A percentile compares a stretch with the other conserved stretches of the same genome.
Conservation (phyloP, 148 eudicot species). For the Rhododendron vialii region DNA sequence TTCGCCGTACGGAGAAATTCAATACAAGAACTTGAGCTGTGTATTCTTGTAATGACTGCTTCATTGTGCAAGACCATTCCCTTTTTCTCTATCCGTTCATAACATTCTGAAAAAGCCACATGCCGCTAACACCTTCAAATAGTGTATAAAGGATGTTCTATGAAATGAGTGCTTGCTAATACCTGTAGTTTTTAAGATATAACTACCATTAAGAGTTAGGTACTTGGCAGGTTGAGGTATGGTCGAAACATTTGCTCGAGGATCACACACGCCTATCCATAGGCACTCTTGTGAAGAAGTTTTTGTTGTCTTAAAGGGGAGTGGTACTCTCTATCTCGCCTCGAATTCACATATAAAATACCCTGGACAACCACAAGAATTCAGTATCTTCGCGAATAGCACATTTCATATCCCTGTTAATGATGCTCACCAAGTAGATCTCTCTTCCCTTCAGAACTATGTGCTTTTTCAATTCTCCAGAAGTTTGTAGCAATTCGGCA, state of each 20-base stretch:
- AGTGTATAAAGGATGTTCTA: too few relatives aligned
- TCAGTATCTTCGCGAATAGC: conserved; percentile 59
- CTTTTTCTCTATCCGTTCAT: too few relatives aligned
- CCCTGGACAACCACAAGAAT: conserved; percentile 72
- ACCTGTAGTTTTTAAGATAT: not conserved
- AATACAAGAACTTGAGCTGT: not conserved
- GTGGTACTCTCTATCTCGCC: conserved; percentile 73
- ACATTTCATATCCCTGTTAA: conserved; percentile 74
- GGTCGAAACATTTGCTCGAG: conserved; percentile 85
- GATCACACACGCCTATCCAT: conserved; percentile 71
- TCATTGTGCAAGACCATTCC: not conserved
- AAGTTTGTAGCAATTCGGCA: not conserved
- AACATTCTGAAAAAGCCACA: too few relatives aligned
- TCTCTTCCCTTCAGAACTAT: not conserved
- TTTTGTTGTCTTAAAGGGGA: conserved; percentile 76
- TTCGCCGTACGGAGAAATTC: not conserved
- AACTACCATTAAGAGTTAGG: not conserved
- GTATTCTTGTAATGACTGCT: not conserved
- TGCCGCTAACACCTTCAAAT: too few relatives aligned
- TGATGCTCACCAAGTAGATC: conserved; percentile 77
- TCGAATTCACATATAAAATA: conserved; percentile 50
- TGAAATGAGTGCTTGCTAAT: too few relatives aligned
- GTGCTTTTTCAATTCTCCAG: not conserved
- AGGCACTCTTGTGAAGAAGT: conserved; percentile 95
- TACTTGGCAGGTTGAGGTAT: conserved; percentile 63